Evolutionary conservation across 768 basidiomycete genomes (phyloP).

Genomic region (Ramaria sp.): DNA sequence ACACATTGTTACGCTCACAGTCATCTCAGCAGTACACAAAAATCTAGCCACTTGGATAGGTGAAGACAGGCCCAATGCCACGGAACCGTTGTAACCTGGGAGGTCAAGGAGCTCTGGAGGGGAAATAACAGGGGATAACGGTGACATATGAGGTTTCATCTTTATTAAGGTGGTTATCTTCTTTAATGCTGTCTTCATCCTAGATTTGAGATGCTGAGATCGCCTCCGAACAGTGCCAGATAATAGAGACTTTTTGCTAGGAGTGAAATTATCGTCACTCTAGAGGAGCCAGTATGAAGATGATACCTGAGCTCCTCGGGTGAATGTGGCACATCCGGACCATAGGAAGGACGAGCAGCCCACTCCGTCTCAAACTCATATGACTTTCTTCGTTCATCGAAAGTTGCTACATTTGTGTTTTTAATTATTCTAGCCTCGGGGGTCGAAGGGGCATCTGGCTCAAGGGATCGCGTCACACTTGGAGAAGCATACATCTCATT

Average conservation of each 20-base stretch:
- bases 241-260: not conserved
- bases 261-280: not conserved
- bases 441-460: not conserved
- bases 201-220: not conserved
- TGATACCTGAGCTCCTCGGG: not conserved
- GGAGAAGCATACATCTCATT: not conserved
- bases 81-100: not conserved
- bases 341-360: not conserved
- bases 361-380: not conserved
- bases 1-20: not conserved
- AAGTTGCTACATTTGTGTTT: not conserved
- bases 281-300: not conserved
- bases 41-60: conserved; percentile 2
- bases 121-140: not conserved
- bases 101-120: not conserved
- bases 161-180: not conserved
- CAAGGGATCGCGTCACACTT: not conserved
- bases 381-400: no score
- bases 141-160: not conserved
- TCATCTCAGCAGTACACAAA: not conserved
- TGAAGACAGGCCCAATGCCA: not conserved
- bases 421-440: not conserved
- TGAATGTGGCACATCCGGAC: not conserved
- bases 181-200: not conserved
- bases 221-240: not conserved